These are phyloP conservation scores for Cymbopogon flexuosus DNA, from an alignment of 202 grass and related monocot species.

Conservation along the genomic window DNA sequence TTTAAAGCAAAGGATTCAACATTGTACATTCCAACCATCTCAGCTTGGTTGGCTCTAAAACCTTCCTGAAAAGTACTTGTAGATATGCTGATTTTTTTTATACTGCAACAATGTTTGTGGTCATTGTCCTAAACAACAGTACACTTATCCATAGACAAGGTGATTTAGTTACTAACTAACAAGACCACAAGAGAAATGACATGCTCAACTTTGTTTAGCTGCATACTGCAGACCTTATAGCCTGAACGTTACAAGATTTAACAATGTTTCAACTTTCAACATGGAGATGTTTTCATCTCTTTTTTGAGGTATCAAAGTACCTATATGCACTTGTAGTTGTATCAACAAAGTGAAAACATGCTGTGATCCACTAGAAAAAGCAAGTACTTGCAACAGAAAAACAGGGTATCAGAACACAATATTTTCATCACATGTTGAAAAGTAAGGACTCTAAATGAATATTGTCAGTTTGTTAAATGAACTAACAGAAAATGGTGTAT, in stretches of 20 bases:
- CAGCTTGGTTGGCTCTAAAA: neutral
- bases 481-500: neutral
- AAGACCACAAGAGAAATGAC: neutral
- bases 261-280: neutral
- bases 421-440: constrained; percentile 1
- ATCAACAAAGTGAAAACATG: neutral
- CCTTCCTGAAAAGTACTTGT: neutral
- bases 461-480: neutral
- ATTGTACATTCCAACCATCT: neutral
- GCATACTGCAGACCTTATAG: neutral
- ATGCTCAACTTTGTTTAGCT: neutral
- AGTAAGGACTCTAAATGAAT: neutral
- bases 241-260: neutral
- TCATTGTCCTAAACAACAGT: constrained; percentile 4
- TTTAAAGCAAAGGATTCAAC: neutral
- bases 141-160: constrained; percentile 4
- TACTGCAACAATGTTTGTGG: neutral
- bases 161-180: neutral
- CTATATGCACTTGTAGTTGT: neutral
- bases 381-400: constrained; percentile 20
- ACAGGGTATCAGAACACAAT: neutral
- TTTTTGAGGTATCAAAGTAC: neutral
- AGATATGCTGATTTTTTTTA: neutral
- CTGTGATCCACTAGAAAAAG: constrained; percentile 15
- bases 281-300: constrained; percentile 4